Conservation (phyloP, 306 rosid species). For the Sechiopsis laciniata region DNA sequence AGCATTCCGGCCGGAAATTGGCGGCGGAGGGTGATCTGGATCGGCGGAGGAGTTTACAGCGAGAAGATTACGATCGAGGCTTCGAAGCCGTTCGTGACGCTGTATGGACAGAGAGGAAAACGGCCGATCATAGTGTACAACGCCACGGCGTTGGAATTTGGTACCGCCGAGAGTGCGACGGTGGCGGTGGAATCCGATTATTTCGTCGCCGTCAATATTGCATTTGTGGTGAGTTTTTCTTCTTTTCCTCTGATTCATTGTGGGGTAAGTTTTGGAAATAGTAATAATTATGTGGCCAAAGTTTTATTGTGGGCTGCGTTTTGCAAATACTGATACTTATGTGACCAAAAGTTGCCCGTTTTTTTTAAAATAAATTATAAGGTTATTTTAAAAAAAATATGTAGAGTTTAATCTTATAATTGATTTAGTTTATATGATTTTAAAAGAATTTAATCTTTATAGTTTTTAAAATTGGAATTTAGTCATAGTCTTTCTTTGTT, state of each 20-base stretch:
- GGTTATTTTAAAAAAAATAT: too few species aligned
- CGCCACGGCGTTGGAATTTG: conserved; percentile 42
- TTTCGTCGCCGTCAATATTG: conserved; percentile 53
- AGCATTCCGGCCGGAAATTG: conserved; percentile 34
- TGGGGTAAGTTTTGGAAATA: neutral
- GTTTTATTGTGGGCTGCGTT: too few species aligned
- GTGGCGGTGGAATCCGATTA: conserved; percentile 55
- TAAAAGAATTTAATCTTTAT: too few species aligned
- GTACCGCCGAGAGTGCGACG: conserved; percentile 51
- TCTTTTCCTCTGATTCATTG: neutral
- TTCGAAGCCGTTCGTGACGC: conserved; percentile 39
- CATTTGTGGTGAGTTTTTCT: conserved; percentile 40
- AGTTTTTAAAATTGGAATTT: too few species aligned
- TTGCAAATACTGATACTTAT: too few species aligned
- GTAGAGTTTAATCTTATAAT: too few species aligned
- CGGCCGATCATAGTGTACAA: conserved; percentile 34
- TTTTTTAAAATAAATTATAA: too few species aligned
- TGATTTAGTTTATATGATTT: too few species aligned
- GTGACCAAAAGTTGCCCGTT: too few species aligned
- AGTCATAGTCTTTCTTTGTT: too few species aligned
- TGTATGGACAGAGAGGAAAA: conserved; percentile 28
- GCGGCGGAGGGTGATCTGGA: conserved; percentile 28
- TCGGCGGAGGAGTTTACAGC: conserved; percentile 33
- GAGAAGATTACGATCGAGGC: conserved; percentile 39
- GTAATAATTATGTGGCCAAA: neutral